A percentile compares a stretch with the other conserved stretches of the same genome.
These are phyloP conservation scores for Serendipita sp. DNA, from an alignment of 768 basidiomycete species.

Conservation along the genomic window DNA sequence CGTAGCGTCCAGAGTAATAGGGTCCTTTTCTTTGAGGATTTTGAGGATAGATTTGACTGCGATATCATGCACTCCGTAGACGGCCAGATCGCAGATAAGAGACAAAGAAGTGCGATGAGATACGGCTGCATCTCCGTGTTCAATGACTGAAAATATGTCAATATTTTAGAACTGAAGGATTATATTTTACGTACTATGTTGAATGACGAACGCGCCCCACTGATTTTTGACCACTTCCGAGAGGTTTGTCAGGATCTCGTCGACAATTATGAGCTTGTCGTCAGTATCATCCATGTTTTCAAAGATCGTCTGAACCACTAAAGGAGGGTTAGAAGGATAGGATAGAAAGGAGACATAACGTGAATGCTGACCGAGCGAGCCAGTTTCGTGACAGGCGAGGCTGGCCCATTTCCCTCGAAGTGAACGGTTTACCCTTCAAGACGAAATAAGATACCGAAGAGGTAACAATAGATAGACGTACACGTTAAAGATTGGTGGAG, in stretches of 20 bases:
- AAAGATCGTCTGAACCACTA: slow-evolving; percentile 14
- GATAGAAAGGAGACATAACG: background rate
- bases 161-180: no score
- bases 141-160: slow-evolving; percentile 38
- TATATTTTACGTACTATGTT: slow-evolving; percentile 45
- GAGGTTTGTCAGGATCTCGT: slow-evolving; percentile 41
- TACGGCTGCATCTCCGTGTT: slow-evolving; percentile 66
- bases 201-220: slow-evolving; percentile 79
- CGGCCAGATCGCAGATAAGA: slow-evolving; percentile 55
- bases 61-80: slow-evolving; percentile 69
- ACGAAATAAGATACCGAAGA: slow-evolving; percentile 1
- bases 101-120: slow-evolving; percentile 64
- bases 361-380: slow-evolving; percentile 45
- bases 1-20: slow-evolving; percentile 55
- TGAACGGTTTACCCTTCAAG: slow-evolving; percentile 62
- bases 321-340: background rate
- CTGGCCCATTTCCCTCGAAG: slow-evolving; percentile 80
- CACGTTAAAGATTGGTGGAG: slow-evolving; percentile 79
- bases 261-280: slow-evolving; percentile 11
- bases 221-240: slow-evolving; percentile 75
- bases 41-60: slow-evolving; percentile 79
- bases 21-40: slow-evolving; percentile 70
- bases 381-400: slow-evolving; percentile 79
- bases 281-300: slow-evolving; percentile 14
- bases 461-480: slow-evolving; percentile 22